Conservation (phyloP, 306 rosid species). For the Lablab purpureus region DNA sequence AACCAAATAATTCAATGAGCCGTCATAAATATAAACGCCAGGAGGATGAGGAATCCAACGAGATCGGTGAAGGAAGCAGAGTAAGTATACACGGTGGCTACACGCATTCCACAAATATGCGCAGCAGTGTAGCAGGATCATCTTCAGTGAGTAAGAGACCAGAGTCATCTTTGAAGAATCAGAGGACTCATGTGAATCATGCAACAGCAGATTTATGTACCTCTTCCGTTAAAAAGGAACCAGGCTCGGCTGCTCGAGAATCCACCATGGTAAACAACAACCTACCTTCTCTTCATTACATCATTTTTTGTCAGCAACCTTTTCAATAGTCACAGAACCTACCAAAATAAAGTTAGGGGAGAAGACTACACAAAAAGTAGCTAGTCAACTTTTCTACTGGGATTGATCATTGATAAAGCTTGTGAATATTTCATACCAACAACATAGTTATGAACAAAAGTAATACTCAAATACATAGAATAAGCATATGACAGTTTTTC, state of each 20-base stretch:
- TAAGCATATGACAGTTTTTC: no score
- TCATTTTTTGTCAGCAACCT: background rate
- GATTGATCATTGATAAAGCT: no score
- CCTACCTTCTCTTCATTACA: background rate
- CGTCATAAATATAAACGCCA: constrained; percentile 48
- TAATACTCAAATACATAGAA: no score
- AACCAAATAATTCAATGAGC: constrained; percentile 52
- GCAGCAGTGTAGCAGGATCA: constrained; percentile 41
- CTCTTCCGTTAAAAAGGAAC: constrained; percentile 54
- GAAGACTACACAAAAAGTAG: no score
- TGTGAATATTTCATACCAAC: no score
- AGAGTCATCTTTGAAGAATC: constrained; percentile 45
- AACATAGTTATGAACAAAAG: no score
- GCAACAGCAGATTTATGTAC: constrained; percentile 46
- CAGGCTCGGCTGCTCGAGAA: constrained; percentile 44
- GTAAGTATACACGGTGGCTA: constrained; percentile 47
- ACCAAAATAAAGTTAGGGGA: background rate
- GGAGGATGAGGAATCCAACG: constrained; percentile 54
- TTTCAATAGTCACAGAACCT: background rate
- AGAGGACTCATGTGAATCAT: constrained; percentile 60
- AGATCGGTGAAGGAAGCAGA: constrained; percentile 48
- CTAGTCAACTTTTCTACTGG: no score
- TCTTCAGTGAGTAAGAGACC: constrained; percentile 47
- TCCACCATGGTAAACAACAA: constrained; percentile 56
- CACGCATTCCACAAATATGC: constrained; percentile 55